Evolutionary conservation across 2,329 filamentous ascomycete genomes (phyloP).

Genomic region (Aspergillus tanneri): DNA sequence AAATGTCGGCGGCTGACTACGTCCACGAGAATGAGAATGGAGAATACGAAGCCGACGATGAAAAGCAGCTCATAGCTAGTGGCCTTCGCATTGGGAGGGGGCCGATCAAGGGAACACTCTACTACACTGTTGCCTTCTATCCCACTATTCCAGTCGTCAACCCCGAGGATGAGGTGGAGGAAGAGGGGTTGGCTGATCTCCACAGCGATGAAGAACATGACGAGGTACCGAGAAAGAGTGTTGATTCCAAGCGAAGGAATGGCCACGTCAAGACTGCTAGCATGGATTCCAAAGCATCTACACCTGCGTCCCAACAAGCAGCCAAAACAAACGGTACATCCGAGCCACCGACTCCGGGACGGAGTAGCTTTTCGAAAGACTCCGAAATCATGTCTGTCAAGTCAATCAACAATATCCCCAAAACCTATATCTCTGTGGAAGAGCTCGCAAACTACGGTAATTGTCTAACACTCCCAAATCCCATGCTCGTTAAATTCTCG

Average conservation of each 20-base stretch:
- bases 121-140: conserved; percentile 85
- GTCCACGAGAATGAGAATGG: conserved; percentile 74
- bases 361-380: conserved; percentile 35
- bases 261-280: conserved; percentile 31
- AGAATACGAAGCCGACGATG: conserved; percentile 75
- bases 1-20: conserved; percentile 75
- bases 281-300: conserved; percentile 30
- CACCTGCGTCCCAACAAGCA: too few relatives aligned
- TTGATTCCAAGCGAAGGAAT: conserved; percentile 29
- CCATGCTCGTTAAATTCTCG: neutral
- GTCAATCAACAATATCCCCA: conserved; percentile 61
- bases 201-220: conserved; percentile 20
- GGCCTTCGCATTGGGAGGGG: conserved; percentile 72
- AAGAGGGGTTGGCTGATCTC: conserved; percentile 47
- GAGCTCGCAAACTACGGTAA: conserved; percentile 75
- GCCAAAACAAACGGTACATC: conserved; percentile 30
- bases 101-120: conserved; percentile 73
- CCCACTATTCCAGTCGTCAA: conserved; percentile 84
- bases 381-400: conserved; percentile 48
- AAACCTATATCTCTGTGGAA: conserved; percentile 73
- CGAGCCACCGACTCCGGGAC: conserved; percentile 20
- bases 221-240: conserved; percentile 28
- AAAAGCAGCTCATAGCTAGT: conserved; percentile 66
- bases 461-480: neutral
- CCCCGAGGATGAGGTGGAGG: conserved; percentile 66